Base-by-base conservation (phyloP, 148 eudicot genomes). In the Limonium bicolor region DNA sequence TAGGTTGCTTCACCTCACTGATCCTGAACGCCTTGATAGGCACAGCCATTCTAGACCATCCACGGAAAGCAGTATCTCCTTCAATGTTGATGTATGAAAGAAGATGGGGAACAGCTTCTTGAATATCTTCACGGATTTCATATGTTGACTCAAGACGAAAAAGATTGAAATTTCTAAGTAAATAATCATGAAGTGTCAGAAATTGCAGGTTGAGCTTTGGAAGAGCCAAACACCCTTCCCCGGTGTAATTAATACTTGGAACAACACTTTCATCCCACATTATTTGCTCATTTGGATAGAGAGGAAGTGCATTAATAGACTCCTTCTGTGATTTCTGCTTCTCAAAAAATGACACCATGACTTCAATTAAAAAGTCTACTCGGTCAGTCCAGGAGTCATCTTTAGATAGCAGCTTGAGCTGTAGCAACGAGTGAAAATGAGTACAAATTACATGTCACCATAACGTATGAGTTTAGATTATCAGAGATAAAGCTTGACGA, bases 211-310 rank as follows among this genome's bases (percentile, higher is more conserved):
- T 90, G 2, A 90, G 84, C 61, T 90, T 90, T 28, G 97, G 97
- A 46, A 90, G 97, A 37, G 97, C 97, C 58, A 90, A 54, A 54
- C 97, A 90, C 17, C 97, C 97, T 78, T 90, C 97, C 46, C 97
- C 97, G 17, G 97, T 74, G 65, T 90, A 90, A 48, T 84, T 84
- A 60, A 90, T 84, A 71, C 92, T 90, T 44, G 97, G 97, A 31
- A 90, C 97, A 61, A 90, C 81, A 69, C 95, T 90, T 73, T 90
- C 97, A 71, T 90, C 94, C 97, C 97, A 90, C 97, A 90, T 90
- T 54, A 90, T 76, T 60, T 70, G 95, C 74, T 90, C 97, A 64
- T 84, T 80, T 35, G 97, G 97, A 54, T 90, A 90, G 13, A 90
- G 75, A 28, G 97, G 97, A 55, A 90, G 97, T 34, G 97, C 92